phyloP scores from a whole-genome alignment of 305 asterid genomes.

The Euphrasia arctica region DNA sequence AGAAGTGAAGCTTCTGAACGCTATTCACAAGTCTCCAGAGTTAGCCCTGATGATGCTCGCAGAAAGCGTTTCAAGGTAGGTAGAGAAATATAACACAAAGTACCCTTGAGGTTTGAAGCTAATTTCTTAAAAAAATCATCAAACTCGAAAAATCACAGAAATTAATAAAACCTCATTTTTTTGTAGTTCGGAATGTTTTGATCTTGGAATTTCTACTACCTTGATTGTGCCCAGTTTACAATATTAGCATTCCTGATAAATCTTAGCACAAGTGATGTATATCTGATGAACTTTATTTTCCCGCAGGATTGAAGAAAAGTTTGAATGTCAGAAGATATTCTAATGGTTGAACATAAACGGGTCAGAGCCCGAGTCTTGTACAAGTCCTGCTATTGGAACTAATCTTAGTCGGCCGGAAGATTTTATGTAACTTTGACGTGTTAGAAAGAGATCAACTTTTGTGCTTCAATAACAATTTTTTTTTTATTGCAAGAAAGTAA shows the following conservation, averaged over 20 bases:
- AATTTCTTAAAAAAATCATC: no score
- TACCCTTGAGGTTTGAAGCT: no score
- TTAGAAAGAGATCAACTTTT: background rate
- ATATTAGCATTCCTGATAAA: background rate
- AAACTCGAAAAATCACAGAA: no score
- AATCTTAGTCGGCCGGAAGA: constrained; percentile 1
- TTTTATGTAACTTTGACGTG: background rate
- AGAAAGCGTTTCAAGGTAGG: constrained; percentile 73
- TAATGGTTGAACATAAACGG: constrained; percentile 24
- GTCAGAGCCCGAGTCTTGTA: constrained; percentile 10
- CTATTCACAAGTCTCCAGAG: constrained; percentile 39
- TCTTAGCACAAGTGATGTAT: constrained; percentile 4
- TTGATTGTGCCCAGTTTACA: background rate
- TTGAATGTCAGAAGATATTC: constrained; percentile 14
- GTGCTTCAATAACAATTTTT: background rate
- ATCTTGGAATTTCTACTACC: background rate
- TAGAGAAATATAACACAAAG: no score
- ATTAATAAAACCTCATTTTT: no score
- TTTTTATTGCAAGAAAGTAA: background rate
- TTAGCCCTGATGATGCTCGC: constrained; percentile 58
- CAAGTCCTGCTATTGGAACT: background rate
- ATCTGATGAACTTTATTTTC: background rate
- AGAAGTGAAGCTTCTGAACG: constrained; percentile 50
- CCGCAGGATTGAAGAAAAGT: constrained; percentile 41
- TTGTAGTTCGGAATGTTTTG: no score